These are phyloP conservation scores for Tubosaeta sp. DNA, from an alignment of 768 basidiomycete species.

Conservation along the genomic window DNA sequence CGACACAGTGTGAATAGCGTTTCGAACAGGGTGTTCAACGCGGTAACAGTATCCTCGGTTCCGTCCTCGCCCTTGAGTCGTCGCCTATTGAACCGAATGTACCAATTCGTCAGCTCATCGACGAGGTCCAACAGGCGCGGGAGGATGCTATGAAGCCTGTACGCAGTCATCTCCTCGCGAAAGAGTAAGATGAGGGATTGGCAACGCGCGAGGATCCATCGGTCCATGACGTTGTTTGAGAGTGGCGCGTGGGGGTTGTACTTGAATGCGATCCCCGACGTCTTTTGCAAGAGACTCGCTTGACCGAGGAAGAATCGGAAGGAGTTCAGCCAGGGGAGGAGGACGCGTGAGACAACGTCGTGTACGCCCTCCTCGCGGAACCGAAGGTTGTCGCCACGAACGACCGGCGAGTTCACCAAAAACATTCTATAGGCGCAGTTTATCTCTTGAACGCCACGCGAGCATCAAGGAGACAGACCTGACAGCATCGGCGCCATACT, in stretches of 20 bases:
- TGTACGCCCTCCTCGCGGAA: constrained; percentile 98
- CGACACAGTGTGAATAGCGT: constrained; percentile 89
- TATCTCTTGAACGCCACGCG: not conserved
- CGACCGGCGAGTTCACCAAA: constrained; percentile 98
- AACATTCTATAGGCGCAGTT: constrained; percentile 65
- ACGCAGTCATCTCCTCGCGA: constrained; percentile 92
- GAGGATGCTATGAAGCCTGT: constrained; percentile 95
- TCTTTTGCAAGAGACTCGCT: constrained; percentile 80
- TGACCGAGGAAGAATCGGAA: constrained; percentile 99
- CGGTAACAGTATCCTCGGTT: constrained; percentile 77
- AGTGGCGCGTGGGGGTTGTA: constrained; percentile 85
- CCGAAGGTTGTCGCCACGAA: constrained; percentile 93
- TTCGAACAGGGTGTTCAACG: constrained; percentile 95
- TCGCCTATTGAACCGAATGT: constrained; percentile 97
- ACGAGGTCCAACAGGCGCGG: constrained; percentile 90
- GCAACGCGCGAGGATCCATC: constrained; percentile 97
- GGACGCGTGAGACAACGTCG: constrained; percentile 93
- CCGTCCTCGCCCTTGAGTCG: constrained; percentile 95
- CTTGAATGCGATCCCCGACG: constrained; percentile 67
- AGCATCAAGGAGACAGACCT: constrained; percentile 42
- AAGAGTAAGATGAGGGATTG: constrained; percentile 94
- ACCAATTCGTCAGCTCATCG: constrained; percentile 98
- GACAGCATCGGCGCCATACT: constrained; percentile 93
- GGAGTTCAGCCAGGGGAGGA: constrained; percentile 97
- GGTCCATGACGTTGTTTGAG: constrained; percentile 94